A percentile compares a stretch with the other conserved stretches of the same genome.
Evolutionary conservation across 2,329 filamentous ascomycete genomes (phyloP).

Genomic region (Colletotrichum musicola): DNA sequence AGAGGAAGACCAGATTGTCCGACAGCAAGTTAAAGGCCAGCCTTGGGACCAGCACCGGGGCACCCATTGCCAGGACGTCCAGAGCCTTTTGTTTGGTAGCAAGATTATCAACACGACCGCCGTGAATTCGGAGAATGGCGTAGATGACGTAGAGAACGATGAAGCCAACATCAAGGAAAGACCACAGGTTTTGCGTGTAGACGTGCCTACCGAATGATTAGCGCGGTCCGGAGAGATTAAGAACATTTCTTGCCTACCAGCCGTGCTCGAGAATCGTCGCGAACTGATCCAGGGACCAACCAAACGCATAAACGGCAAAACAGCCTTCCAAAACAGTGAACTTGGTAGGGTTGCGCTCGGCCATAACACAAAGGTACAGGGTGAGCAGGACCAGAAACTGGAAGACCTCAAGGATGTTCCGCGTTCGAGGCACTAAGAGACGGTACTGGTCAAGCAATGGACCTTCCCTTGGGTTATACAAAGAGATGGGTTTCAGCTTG

Average conservation of each 20-base stretch:
- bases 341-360: constrained; percentile 69
- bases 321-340: constrained; percentile 71
- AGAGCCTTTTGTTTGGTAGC: constrained; percentile 74
- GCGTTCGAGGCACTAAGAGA: constrained; percentile 82
- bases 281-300: constrained; percentile 84
- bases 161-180: constrained; percentile 86
- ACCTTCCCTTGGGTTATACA: constrained; percentile 82
- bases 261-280: constrained; percentile 82
- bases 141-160: constrained; percentile 79
- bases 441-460: constrained; percentile 88
- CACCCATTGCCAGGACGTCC: constrained; percentile 83
- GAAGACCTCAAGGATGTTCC: constrained; percentile 79
- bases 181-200: constrained; percentile 91
- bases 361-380: constrained; percentile 81
- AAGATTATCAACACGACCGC: constrained; percentile 63
- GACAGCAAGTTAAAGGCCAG: constrained; percentile 87
- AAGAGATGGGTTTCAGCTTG: constrained; percentile 83
- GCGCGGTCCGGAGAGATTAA: not conserved
- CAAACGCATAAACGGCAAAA: constrained; percentile 80
- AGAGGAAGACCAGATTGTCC: constrained; percentile 87
- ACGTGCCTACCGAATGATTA: constrained; percentile 69
- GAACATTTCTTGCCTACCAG: constrained; percentile 57
- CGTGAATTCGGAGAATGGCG: constrained; percentile 75
- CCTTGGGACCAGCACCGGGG: constrained; percentile 81
- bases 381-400: constrained; percentile 79